Evolutionary conservation across 75 land plant genomes (phyloP).

Genomic region (Sequoiadendron giganteum): DNA sequence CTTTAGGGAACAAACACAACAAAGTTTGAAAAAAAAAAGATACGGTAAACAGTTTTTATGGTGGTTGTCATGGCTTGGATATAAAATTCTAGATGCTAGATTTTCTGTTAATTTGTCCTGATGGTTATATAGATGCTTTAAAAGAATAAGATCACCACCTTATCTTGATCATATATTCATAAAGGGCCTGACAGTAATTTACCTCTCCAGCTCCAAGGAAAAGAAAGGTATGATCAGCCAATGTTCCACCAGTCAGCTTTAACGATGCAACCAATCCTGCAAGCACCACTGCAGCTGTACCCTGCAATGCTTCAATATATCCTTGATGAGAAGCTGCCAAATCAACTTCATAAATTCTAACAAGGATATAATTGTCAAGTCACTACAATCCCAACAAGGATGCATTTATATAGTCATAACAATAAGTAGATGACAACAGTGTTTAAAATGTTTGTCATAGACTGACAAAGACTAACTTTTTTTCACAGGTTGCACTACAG

Average conservation of each 20-base stretch:
- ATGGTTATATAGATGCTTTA: not conserved
- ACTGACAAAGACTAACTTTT: not conserved
- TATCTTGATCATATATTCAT: not conserved
- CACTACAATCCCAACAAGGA: not conserved
- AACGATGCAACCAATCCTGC: slow-evolving; percentile 81
- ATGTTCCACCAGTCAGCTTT: slow-evolving; percentile 71
- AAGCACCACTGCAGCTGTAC: slow-evolving; percentile 95
- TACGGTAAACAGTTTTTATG: not conserved
- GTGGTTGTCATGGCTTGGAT: not conserved
- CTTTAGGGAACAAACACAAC: not conserved
- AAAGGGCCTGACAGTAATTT: not conserved
- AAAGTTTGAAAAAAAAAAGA: not conserved
- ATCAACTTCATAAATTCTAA: not conserved
- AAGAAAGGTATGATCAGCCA: slow-evolving; percentile 88
- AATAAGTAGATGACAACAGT: not conserved
- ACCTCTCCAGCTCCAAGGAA: slow-evolving; percentile 99
- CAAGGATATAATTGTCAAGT: not conserved
- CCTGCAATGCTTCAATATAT: slow-evolving; percentile 42
- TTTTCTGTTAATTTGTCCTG: not conserved
- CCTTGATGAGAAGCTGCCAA: not conserved
- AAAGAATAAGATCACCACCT: not conserved
- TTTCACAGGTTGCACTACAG: not conserved
- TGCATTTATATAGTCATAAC: not conserved
- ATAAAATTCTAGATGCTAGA: slow-evolving; percentile 1
- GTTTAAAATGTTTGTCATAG: not conserved